Conservation (phyloP, 2,329 filamentous ascomycete species). For the Phialophora expanda region DNA sequence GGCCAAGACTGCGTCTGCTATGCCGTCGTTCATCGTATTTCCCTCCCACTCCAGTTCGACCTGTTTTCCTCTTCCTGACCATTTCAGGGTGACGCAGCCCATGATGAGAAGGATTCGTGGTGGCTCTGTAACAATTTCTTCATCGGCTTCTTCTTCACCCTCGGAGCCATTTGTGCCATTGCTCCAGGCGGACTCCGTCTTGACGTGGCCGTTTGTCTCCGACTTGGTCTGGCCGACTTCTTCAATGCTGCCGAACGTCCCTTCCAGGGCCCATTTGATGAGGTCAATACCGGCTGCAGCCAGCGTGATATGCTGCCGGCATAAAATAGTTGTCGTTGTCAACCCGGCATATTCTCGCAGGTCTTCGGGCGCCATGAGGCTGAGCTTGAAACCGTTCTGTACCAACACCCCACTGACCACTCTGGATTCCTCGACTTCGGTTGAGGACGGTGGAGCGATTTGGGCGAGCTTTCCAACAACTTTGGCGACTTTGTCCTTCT, state of each 20-base stretch:
- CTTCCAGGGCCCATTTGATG: constrained; percentile 91
- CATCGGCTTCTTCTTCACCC: constrained; percentile 48
- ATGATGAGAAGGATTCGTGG: constrained; percentile 70
- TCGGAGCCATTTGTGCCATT: constrained; percentile 48
- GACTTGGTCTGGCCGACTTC: constrained; percentile 44
- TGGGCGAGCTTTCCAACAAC: constrained; percentile 93
- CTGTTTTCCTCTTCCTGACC: constrained; percentile 72
- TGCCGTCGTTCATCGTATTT: constrained; percentile 95
- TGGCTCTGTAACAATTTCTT: constrained; percentile 50
- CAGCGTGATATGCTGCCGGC: constrained; percentile 86
- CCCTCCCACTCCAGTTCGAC: constrained; percentile 96
- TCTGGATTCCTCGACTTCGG: constrained; percentile 56
- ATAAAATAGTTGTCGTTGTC: constrained; percentile 91
- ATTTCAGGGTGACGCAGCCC: constrained; percentile 85
- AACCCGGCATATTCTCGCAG: constrained; percentile 95
- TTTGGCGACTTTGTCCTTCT: constrained; percentile 91
- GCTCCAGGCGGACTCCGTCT: constrained; percentile 39
- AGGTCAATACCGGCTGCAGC: constrained; percentile 88
- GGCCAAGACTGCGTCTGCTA: constrained; percentile 95
- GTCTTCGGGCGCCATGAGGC: constrained; percentile 95
- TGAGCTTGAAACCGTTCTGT: constrained; percentile 97
- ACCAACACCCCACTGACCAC: constrained; percentile 90
- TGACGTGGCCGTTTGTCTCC: constrained; percentile 36
- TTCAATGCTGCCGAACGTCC: constrained; percentile 88
- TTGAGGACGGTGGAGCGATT: constrained; percentile 67